Conservation (phyloP, 2,329 filamentous ascomycete genomes). For the Exophiala dermatitidis region DNA sequence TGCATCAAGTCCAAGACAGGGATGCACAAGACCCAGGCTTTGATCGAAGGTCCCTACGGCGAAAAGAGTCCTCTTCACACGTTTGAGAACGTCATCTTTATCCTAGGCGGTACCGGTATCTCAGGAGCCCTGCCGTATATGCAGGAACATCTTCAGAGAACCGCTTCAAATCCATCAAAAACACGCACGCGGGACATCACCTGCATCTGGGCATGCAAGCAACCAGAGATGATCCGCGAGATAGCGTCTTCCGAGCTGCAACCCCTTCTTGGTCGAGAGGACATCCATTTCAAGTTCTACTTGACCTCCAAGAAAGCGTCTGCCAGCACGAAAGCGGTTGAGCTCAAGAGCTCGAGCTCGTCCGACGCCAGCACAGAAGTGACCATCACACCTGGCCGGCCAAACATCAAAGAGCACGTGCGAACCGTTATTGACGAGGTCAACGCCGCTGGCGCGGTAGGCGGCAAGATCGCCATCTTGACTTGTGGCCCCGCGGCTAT, state of each 20-base stretch:
- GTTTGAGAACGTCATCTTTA: slow-evolving; percentile 47
- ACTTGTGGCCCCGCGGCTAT: slow-evolving; percentile 41
- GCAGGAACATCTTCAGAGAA: slow-evolving; percentile 17
- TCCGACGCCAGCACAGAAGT: not conserved
- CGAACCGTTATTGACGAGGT: slow-evolving; percentile 31
- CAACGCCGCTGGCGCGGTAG: slow-evolving; percentile 26
- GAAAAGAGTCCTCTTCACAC: slow-evolving; percentile 36
- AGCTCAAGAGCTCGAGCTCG: slow-evolving; percentile 4
- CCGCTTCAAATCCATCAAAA: not conserved
- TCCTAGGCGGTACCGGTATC: slow-evolving; percentile 35
- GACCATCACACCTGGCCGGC: slow-evolving; percentile 32
- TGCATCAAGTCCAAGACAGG: slow-evolving; percentile 29
- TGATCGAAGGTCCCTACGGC: slow-evolving; percentile 48
- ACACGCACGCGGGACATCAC: slow-evolving; percentile 29
- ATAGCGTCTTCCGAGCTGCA: slow-evolving; percentile 28
- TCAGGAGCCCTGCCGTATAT: slow-evolving; percentile 44
- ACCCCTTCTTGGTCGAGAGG: slow-evolving; percentile 26
- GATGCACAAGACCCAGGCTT: slow-evolving; percentile 32
- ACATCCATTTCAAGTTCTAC: slow-evolving; percentile 32
- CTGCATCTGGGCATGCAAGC: slow-evolving; percentile 32
- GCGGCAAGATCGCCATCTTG: slow-evolving; percentile 33
- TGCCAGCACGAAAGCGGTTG: not conserved
- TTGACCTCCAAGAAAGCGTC: slow-evolving; percentile 23
- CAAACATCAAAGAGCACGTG: slow-evolving; percentile 34
- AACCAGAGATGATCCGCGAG: slow-evolving; percentile 30